phyloP scores from a whole-genome alignment of 1,284 basidiomycete species.

The Entoloma clypeatum region DNA sequence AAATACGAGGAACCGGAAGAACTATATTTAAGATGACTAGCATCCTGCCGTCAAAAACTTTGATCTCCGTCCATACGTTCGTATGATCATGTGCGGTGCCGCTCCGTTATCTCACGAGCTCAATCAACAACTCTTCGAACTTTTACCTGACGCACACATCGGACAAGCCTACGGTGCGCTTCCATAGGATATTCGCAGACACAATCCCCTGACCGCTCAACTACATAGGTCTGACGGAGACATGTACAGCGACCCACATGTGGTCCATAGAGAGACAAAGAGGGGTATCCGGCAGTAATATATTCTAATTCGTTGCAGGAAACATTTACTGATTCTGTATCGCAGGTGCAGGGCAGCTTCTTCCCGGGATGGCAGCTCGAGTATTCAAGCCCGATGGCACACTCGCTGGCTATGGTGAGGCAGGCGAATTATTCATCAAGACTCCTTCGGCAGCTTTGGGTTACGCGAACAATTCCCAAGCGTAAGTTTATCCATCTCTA shows the following conservation, averaged over 20 bases:
- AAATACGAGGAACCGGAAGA: neutral
- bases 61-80: constrained; percentile 54
- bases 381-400: constrained; percentile 62
- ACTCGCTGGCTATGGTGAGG: constrained; percentile 51
- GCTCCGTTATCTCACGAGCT: constrained; percentile 25
- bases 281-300: constrained; percentile 48
- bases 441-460: constrained; percentile 54
- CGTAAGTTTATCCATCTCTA: constrained; percentile 42
- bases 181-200: too few relatives aligned
- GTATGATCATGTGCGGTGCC: constrained; percentile 34
- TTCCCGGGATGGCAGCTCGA: constrained; percentile 48
- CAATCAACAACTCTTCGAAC: constrained; percentile 22
- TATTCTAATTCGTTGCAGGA: constrained; percentile 4
- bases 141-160: constrained; percentile 26
- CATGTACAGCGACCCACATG: constrained; percentile 48
- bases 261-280: constrained; percentile 44
- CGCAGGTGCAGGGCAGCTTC: constrained; percentile 47
- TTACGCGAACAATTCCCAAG: constrained; percentile 57
- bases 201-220: neutral
- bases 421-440: constrained; percentile 58
- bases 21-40: constrained; percentile 30
- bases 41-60: constrained; percentile 65
- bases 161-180: constrained; percentile 25
- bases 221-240: constrained; percentile 44
- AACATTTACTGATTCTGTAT: constrained; percentile 1